Evolutionary conservation across 2,329 filamentous ascomycete species (phyloP).

Genomic region (Apiospora hydei): DNA sequence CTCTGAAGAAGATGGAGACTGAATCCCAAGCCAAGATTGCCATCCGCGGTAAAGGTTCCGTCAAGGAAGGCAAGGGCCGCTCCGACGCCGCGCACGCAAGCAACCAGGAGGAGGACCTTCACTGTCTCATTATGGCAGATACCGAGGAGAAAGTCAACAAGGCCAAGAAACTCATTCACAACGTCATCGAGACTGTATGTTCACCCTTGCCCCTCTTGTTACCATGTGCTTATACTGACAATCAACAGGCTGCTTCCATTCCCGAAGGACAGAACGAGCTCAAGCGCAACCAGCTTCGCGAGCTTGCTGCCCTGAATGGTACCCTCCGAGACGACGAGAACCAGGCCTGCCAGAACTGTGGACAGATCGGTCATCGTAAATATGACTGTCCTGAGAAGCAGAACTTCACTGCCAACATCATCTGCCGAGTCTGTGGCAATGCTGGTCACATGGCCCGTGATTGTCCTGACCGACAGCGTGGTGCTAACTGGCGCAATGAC

Average conservation of each 20-base stretch:
- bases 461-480: conserved; percentile 92
- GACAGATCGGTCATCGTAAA: conserved; percentile 98
- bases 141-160: conserved; percentile 99
- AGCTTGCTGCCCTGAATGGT: conserved; percentile 97
- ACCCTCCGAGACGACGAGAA: conserved; percentile 99
- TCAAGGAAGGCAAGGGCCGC: conserved; percentile 99
- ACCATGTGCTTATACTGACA: conserved; percentile 34
- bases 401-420: conserved; percentile 99
- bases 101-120: conserved; percentile 99
- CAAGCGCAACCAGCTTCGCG: conserved; percentile 97
- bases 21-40: conserved; percentile 98
- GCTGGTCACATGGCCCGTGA: conserved; percentile 98
- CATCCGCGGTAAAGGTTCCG: conserved; percentile 98
- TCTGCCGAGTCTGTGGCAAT: conserved; percentile 97
- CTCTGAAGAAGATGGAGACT: conserved; percentile 98
- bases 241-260: conserved; percentile 86
- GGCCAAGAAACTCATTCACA: conserved; percentile 97
- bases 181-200: conserved; percentile 96
- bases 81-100: conserved; percentile 99
- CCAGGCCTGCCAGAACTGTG: conserved; percentile 98
- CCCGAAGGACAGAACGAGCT: conserved; percentile 98
- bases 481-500: conserved; percentile 90
- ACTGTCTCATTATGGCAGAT: conserved; percentile 99
- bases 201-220: neutral
- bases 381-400: conserved; percentile 98